Base-by-base conservation (phyloP, 2,329 filamentous ascomycete species). In the Cytospora mali region DNA sequence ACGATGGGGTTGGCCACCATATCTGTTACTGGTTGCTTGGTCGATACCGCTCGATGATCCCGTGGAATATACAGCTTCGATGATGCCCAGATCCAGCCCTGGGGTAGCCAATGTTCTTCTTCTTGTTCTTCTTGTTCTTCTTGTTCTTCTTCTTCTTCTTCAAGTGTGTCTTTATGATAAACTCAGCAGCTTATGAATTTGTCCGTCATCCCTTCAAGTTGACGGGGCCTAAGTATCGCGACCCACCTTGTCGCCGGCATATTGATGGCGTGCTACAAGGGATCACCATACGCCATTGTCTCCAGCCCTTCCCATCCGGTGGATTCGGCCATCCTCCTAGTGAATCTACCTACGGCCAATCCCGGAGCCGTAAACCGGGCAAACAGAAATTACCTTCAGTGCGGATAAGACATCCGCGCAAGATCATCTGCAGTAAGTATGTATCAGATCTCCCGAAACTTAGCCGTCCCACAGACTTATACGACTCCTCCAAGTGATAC, bases 221-320 rank as follows among this genome's bases (percentile, higher is more conserved):
- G 25, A 18, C 50, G 21, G 25, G 23, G 16, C 18, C 18, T 16
- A 13, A 28, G n/a, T 13, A 52, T 28, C 25, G 50, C 25, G 51
- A 31, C 51, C n/a, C 10, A 29, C 28, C 9, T 54, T 54, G 28
- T 21, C 33, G 21, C 35, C 35, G n/a, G 42, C 23, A 28, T 42
- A 28, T 25, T n/a, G 31, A 48, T 62, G 60, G 60, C 60, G 60
- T 56, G 53, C 53, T 62, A 42, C 39, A 29, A 33, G 60, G 53
- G 48, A 28, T 39, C 21, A 13, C 29, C 46, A 48, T 57, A 49
- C 54, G 54, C 49, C 46, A 62, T 52, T 14, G n/a, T 25, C 2
- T 18, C 6, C 7, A 18, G 7, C 11, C 57, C 18, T 13, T 7
- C 21, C 27, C 18, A 4, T 18, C 7, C 42, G n/a, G 42, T 46